Percentiles rank a stretch among this genome's conserved stretches.
These are phyloP conservation scores for Kuraishia capsulata DNA, from an alignment of 805 yeast species.

Conservation along the genomic window DNA sequence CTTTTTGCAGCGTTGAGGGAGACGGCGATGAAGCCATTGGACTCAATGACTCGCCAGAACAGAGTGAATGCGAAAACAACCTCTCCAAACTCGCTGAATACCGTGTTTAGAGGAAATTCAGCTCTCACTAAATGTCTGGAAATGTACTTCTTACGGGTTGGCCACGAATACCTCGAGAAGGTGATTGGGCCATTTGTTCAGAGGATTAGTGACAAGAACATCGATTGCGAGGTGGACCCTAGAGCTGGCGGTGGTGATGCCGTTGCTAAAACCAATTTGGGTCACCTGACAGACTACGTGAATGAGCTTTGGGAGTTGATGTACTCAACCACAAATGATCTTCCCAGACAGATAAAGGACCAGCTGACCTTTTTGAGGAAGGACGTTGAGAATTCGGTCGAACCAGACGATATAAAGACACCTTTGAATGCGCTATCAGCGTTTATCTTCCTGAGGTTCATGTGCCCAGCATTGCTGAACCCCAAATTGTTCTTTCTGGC, in stretches of 20 bases:
- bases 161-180: conserved; percentile 67
- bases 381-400: conserved; percentile 54
- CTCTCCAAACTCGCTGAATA: conserved; percentile 40
- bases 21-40: conserved; percentile 47
- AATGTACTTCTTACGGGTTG: conserved; percentile 63
- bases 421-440: conserved; percentile 74
- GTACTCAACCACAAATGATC: conserved; percentile 56
- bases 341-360: conserved; percentile 58
- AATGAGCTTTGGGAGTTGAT: conserved; percentile 61
- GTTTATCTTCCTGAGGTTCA: conserved; percentile 72
- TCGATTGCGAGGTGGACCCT: conserved; percentile 81
- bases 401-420: conserved; percentile 36
- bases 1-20: conserved; percentile 70
- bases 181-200: conserved; percentile 65
- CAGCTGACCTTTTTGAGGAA: conserved; percentile 57
- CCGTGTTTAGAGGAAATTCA: conserved; percentile 79
- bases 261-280: conserved; percentile 37
- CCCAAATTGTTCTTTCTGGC: conserved; percentile 79
- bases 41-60: conserved; percentile 32
- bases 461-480: conserved; percentile 87
- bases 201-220: conserved; percentile 35
- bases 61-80: conserved; percentile 18
- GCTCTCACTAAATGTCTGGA: conserved; percentile 78
- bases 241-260: conserved; percentile 18
- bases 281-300: conserved; percentile 39